Evolutionary conservation across 192 early-diverging fungal genomes (phyloP).

Genomic region (Umbelopsis vinacea): DNA sequence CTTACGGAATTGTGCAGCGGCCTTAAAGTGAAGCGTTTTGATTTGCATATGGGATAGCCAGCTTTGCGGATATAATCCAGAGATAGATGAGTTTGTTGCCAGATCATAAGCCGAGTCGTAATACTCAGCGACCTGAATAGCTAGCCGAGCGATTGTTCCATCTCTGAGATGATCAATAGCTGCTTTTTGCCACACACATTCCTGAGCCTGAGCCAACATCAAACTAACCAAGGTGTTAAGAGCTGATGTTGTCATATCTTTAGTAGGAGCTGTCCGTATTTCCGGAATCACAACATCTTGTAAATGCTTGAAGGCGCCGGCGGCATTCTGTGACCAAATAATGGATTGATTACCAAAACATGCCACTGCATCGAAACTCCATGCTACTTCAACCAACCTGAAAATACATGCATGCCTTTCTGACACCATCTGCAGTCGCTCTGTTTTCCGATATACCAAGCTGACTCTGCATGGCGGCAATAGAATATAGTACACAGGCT

Average conservation of each 20-base stretch:
- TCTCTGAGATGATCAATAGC: slow-evolving; percentile 83
- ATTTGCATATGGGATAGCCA: slow-evolving; percentile 79
- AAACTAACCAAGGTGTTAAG: slow-evolving; percentile 69
- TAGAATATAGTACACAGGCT: slow-evolving; percentile 83
- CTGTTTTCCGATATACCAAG: slow-evolving; percentile 73
- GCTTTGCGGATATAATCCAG: slow-evolving; percentile 53
- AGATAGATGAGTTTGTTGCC: slow-evolving; percentile 59
- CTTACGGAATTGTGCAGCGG: slow-evolving; percentile 80
- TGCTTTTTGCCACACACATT: slow-evolving; percentile 90
- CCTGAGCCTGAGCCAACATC: slow-evolving; percentile 96
- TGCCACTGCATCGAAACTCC: too few species aligned
- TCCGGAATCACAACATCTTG: slow-evolving; percentile 62
- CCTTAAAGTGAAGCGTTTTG: slow-evolving; percentile 75
- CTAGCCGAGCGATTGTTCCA: slow-evolving; percentile 75
- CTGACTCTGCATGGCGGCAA: slow-evolving; percentile 85
- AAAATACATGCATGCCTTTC: slow-evolving; percentile 76
- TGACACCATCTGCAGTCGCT: slow-evolving; percentile 74
- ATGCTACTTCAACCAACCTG: slow-evolving; percentile 52
- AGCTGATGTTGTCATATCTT: slow-evolving; percentile 73
- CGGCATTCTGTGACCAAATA: slow-evolving; percentile 61
- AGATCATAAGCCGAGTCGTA: slow-evolving; percentile 73
- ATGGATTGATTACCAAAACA: not conserved
- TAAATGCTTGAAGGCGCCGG: slow-evolving; percentile 74
- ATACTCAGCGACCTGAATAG: slow-evolving; percentile 70
- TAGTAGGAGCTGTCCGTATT: slow-evolving; percentile 64